Conservation (phyloP, 371 early-diverging fungal genomes). For the Lichtheimia hyalospora region DNA sequence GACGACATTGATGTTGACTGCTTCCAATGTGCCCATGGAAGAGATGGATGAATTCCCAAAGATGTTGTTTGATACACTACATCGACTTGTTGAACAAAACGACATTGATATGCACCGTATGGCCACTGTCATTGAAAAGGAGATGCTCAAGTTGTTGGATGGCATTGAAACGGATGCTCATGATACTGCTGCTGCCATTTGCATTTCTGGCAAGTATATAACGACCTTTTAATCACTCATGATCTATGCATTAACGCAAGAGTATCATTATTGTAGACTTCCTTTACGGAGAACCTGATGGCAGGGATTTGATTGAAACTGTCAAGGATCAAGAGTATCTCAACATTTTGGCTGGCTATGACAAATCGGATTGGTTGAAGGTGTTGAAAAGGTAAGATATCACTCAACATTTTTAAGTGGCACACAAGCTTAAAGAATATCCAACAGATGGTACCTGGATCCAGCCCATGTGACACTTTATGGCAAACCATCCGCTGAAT, state of each 20-base stretch:
- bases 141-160: constrained; percentile 50
- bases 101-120: constrained; percentile 71
- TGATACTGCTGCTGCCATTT: constrained; percentile 42
- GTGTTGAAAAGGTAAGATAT: constrained; percentile 49
- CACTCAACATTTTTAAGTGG: neutral
- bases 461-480: constrained; percentile 54
- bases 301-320: constrained; percentile 49
- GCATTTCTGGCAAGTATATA: constrained; percentile 28
- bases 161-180: constrained; percentile 50
- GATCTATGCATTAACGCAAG: neutral
- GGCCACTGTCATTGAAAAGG: constrained; percentile 59
- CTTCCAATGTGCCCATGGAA: constrained; percentile 65
- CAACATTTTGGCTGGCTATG: constrained; percentile 44
- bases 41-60: constrained; percentile 54
- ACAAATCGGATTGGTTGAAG: constrained; percentile 52
- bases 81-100: constrained; percentile 44
- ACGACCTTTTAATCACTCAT: neutral
- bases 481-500: constrained; percentile 63
- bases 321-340: constrained; percentile 53
- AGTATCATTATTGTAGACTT: constrained; percentile 37
- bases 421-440: neutral
- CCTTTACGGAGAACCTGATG: constrained; percentile 59
- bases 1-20: constrained; percentile 48
- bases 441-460: constrained; percentile 53
- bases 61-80: constrained; percentile 47